Evolutionary conservation across 345 rosid species (phyloP).

Genomic region (Syzygium oleosum): DNA sequence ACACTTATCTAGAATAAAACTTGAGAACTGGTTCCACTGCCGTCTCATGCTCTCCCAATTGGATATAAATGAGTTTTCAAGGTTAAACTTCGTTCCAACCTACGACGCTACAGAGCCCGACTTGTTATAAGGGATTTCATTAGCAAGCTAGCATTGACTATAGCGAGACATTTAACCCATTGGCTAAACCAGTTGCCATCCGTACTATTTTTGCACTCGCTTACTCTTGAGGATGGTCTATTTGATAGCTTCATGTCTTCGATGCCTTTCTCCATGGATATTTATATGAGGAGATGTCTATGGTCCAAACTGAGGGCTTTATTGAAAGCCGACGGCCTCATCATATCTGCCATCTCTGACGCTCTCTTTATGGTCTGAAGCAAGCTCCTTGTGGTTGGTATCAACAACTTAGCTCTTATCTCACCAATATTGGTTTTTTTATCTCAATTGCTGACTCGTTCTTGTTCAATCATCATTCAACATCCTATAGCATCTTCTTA

Average conservation of each 20-base stretch:
- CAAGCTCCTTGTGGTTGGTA: background rate
- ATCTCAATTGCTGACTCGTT: background rate
- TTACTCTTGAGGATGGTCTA: background rate
- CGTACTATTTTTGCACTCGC: background rate
- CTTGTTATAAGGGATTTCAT: background rate
- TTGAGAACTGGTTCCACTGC: background rate
- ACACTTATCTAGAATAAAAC: background rate
- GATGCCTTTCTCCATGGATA: background rate
- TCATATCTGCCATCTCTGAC: background rate
- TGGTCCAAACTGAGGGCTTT: background rate
- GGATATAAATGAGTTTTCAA: constrained; percentile 1
- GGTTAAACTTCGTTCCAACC: background rate
- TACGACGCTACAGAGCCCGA: background rate
- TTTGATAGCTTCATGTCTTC: background rate
- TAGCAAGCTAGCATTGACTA: background rate
- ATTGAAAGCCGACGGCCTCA: background rate
- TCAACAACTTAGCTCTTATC: background rate
- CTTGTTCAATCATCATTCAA: background rate
- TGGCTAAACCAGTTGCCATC: background rate
- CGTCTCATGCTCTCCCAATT: background rate
- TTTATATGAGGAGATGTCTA: background rate
- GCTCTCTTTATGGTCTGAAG: background rate
- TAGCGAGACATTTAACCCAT: constrained; percentile 1
- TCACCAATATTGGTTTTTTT: background rate
- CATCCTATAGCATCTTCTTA: background rate